A percentile compares a stretch with the other conserved stretches of the same genome.
Conservation (phyloP, 805 yeast genomes). For the Yamadazyma nakazawae region DNA sequence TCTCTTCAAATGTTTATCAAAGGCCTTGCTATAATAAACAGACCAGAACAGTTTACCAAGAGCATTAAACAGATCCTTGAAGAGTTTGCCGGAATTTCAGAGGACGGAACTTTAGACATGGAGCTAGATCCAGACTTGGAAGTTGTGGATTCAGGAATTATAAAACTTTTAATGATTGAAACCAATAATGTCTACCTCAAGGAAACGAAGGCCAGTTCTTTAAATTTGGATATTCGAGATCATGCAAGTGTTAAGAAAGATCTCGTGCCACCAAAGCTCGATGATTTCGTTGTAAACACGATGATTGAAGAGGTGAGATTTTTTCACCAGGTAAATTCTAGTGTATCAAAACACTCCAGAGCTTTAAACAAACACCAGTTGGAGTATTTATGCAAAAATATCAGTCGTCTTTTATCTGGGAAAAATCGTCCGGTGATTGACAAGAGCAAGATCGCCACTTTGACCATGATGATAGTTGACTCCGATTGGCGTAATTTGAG, state of each 20-base stretch:
- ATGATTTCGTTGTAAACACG: background rate
- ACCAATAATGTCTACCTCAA: constrained; percentile 10
- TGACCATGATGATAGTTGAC: background rate
- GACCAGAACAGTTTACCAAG: constrained; percentile 24
- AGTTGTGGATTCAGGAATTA: constrained; percentile 27
- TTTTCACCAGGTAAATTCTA: constrained; percentile 3
- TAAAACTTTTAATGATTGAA: constrained; percentile 34
- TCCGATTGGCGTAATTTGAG: constrained; percentile 7
- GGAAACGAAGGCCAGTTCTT: background rate
- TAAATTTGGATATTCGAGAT: background rate
- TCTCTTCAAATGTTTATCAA: constrained; percentile 29
- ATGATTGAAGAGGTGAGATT: constrained; percentile 4
- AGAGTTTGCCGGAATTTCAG: constrained; percentile 32
- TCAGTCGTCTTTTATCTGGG: background rate
- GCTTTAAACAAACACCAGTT: constrained; percentile 5
- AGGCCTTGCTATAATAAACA: constrained; percentile 29
- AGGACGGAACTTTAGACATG: constrained; percentile 3
- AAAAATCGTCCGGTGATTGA: background rate
- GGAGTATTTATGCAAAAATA: constrained; percentile 2
- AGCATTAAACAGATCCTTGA: constrained; percentile 32
- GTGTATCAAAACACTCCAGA: background rate
- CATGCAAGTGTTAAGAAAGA: background rate
- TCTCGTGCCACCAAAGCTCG: background rate
- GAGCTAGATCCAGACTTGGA: constrained; percentile 1
- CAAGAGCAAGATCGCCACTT: background rate